Conservation (phyloP, 371 early-diverging fungal genomes). For the Cokeromyces recurvatus region DNA sequence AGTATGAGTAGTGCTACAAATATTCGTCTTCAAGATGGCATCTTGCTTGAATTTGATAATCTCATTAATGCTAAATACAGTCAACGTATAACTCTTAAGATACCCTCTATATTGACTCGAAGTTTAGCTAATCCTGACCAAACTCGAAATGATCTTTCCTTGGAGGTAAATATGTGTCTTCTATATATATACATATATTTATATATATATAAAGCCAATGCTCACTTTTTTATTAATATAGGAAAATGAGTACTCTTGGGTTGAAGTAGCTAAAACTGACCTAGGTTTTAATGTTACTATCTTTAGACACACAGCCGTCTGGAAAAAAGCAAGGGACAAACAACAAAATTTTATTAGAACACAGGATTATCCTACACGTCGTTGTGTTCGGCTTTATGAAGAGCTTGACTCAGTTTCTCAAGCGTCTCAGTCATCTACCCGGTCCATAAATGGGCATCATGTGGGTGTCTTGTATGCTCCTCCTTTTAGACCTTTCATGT, state of each 20-base stretch:
- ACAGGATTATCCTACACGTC: constrained; percentile 62
- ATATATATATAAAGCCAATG: no score
- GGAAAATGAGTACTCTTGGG: constrained; percentile 53
- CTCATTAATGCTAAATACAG: constrained; percentile 59
- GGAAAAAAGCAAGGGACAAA: constrained; percentile 45
- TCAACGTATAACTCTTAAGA: constrained; percentile 52
- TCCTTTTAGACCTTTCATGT: constrained; percentile 46
- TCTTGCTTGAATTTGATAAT: constrained; percentile 62
- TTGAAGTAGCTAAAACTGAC: constrained; percentile 65
- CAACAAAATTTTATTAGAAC: constrained; percentile 62
- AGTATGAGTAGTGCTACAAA: constrained; percentile 56
- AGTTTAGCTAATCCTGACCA: constrained; percentile 52
- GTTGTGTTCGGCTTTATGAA: constrained; percentile 63
- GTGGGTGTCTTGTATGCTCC: constrained; percentile 62
- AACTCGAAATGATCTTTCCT: neutral
- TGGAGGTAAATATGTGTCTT: constrained; percentile 9
- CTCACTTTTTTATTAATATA: neutral
- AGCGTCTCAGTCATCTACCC: constrained; percentile 19
- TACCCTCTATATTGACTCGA: constrained; percentile 55
- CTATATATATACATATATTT: no score
- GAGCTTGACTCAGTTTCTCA: constrained; percentile 19
- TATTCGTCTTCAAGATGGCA: constrained; percentile 51
- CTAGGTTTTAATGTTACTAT: constrained; percentile 59
- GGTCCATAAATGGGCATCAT: constrained; percentile 36
- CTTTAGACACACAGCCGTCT: constrained; percentile 55